A percentile compares a stretch with the other conserved stretches of the same genome.
Evolutionary conservation across 2,329 filamentous ascomycete genomes (phyloP).

Genomic region (Fusarium neocosmosporiellum): DNA sequence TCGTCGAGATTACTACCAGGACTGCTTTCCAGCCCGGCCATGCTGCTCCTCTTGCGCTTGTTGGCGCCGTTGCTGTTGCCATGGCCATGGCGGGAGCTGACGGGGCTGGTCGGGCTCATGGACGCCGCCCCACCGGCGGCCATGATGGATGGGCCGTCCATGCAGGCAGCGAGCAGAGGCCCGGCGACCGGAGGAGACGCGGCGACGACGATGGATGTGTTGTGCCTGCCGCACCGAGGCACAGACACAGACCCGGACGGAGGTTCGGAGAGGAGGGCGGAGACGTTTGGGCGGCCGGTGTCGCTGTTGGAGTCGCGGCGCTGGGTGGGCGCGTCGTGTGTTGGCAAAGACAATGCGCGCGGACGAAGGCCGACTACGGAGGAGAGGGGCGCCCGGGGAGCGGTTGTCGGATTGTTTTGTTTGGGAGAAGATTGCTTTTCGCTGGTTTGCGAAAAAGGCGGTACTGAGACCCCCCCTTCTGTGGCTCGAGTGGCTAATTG

Average conservation of each 20-base stretch:
- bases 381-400: constrained; percentile 37
- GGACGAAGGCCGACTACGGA: constrained; percentile 49
- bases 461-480: constrained; percentile 12
- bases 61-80: constrained; percentile 55
- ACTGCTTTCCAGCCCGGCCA: constrained; percentile 67
- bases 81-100: constrained; percentile 60
- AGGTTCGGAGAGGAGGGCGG: constrained; percentile 12
- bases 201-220: constrained; percentile 7
- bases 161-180: constrained; percentile 46
- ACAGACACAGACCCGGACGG: constrained; percentile 17
- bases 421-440: constrained; percentile 38
- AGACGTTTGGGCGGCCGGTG: constrained; percentile 38
- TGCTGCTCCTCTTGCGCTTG: constrained; percentile 70
- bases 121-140: constrained; percentile 60
- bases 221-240: constrained; percentile 26
- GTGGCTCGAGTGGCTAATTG: constrained; percentile 30
- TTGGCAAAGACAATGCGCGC: constrained; percentile 38
- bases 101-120: constrained; percentile 66
- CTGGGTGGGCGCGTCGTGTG: constrained; percentile 41
- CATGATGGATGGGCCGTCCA: constrained; percentile 62
- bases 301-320: constrained; percentile 40
- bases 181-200: constrained; percentile 32
- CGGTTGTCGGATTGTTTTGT: constrained; percentile 34
- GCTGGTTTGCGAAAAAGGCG: constrained; percentile 35
- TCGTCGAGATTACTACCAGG: constrained; percentile 64